Conservation (phyloP, 2,329 filamentous ascomycete genomes). For the Clonostachys solani region DNA sequence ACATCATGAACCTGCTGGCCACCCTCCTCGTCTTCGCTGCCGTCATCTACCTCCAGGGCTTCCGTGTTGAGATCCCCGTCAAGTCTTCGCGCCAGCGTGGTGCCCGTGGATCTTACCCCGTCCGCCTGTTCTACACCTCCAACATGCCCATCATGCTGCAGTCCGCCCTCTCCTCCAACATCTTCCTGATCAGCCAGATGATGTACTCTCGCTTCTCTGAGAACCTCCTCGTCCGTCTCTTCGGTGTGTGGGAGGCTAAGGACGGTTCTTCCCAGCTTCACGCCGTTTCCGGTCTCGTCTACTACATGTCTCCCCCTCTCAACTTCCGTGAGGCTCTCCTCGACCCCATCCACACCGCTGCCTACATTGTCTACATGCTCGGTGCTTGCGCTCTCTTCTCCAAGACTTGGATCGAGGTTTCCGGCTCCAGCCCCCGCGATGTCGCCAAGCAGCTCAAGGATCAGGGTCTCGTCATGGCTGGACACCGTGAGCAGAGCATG, state of each 20-base stretch:
- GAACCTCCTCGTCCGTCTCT: slow-evolving; percentile 94
- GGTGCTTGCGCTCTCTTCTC: slow-evolving; percentile 97
- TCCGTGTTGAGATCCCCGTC: slow-evolving; percentile 99
- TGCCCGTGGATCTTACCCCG: slow-evolving; percentile 94
- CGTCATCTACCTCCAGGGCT: slow-evolving; percentile 98
- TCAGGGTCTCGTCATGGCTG: slow-evolving; percentile 98
- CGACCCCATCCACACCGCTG: slow-evolving; percentile 91
- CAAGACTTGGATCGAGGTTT: slow-evolving; percentile 99
- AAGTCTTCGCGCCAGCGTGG: slow-evolving; percentile 99
- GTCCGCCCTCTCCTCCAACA: slow-evolving; percentile 96
- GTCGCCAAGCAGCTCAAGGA: slow-evolving; percentile 99
- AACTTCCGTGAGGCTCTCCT: slow-evolving; percentile 97
- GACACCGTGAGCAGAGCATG: slow-evolving; percentile 99
- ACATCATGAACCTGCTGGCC: slow-evolving; percentile 97
- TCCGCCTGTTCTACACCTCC: slow-evolving; percentile 99
- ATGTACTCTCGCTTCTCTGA: slow-evolving; percentile 98
- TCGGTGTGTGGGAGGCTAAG: slow-evolving; percentile 97
- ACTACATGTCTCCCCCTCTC: slow-evolving; percentile 98
- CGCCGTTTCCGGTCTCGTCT: slow-evolving; percentile 88
- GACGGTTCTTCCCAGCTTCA: slow-evolving; percentile 95
- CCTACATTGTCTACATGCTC: slow-evolving; percentile 98
- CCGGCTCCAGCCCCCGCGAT: slow-evolving; percentile 93
- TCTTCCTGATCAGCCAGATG: slow-evolving; percentile 99
- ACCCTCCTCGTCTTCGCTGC: slow-evolving; percentile 92
- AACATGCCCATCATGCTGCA: slow-evolving; percentile 99